Evolutionary conservation across 164 flowering plant genomes (phyloP), one percentile per base, ranked within the genome.

Genomic region (Umbilicus rupestris): DNA sequence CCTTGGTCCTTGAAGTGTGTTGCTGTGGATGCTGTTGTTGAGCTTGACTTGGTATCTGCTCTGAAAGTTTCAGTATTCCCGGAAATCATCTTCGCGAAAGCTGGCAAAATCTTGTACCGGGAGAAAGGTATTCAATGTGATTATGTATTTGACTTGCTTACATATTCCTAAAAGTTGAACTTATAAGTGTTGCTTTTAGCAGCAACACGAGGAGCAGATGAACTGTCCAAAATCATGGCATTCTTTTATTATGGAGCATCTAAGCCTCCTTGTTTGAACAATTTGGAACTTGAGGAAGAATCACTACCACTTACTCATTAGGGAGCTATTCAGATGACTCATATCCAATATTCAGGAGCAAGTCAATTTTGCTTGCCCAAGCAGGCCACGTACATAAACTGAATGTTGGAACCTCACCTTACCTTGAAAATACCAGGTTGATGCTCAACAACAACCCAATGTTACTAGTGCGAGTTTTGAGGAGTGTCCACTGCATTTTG

Each of bases 161-260:
- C n/a, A 11, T 62, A 62, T 10, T 8, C 39, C 24, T 62, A 5
- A 22, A 12, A n/a, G 44, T 33, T 63, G 17, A 37, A n/a, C 4
- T 22, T 7, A 24, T 5, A 10, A 1, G 11, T 63, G 14, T 16
- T 6, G 6, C n/a, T 37, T 37, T 20, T 31, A 68, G 39, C 85
- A 88, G 97, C 26, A 3, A 55, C 71, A 46, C 73, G 89, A 71
- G 78, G 81, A 31, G 97, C 96, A 57, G 98, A 89, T 67, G 96
- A 94, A 69, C 71, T 87, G 63, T 90, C 97, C 7, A 94, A 84
- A 72, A 87, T 90, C 17, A 94, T 94, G 98, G 97, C 96, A 28
- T 90, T 81, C 82, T 90, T 85, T 75, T 94, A 89, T 70, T 94
- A 79, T 74, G 96, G 96, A 72, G 97, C 88, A 60, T 79, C 82